Evolutionary conservation across 75 land plant genomes (phyloP).

Genomic region (Selaginella moellendorffii): DNA sequence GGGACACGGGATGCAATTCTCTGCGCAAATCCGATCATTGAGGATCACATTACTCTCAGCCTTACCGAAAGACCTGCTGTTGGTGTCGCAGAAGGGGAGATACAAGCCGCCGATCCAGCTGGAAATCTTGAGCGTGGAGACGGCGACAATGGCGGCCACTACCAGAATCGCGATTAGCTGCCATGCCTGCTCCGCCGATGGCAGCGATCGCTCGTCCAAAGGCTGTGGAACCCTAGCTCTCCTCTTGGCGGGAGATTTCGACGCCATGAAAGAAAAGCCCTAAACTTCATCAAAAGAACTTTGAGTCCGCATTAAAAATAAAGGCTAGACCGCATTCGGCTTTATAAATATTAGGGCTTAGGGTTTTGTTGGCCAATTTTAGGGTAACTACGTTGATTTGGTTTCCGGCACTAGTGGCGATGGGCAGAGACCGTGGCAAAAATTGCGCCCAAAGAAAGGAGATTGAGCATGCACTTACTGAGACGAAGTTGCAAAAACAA

Average conservation of each 20-base stretch:
- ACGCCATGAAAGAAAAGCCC: background rate
- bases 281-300: no score
- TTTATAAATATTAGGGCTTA: no score
- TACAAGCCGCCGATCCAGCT: constrained; percentile 9
- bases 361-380: no score
- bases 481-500: no score
- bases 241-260: background rate
- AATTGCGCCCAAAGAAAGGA: no score
- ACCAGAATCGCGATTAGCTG: constrained; percentile 24
- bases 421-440: no score
- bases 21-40: constrained; percentile 16
- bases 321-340: no score
- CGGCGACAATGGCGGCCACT: constrained; percentile 34
- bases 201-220: constrained; percentile 3
- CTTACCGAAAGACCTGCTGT: background rate
- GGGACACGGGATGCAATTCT: constrained; percentile 52
- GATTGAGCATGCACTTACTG: no score
- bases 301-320: no score
- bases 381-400: no score
- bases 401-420: no score
- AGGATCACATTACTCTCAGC: background rate
- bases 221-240: background rate
- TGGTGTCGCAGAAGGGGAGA: constrained; percentile 40
- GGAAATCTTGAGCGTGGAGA: constrained; percentile 15
- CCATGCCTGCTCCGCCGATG: constrained; percentile 25